Base-by-base conservation (phyloP, 2,329 filamentous ascomycete species). In the Sclerotiophoma versabilis region DNA sequence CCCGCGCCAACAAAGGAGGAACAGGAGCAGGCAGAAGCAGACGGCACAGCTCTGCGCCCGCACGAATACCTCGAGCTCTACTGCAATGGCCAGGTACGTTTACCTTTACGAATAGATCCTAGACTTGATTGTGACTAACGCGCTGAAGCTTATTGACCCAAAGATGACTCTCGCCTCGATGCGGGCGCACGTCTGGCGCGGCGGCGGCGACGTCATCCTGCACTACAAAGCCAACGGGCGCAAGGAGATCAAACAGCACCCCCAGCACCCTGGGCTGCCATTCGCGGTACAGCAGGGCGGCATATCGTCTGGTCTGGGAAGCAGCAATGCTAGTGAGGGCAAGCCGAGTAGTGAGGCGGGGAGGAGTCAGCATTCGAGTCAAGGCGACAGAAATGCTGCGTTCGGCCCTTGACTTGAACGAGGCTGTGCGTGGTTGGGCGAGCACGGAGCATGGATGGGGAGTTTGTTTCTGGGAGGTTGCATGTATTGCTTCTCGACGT, bases 51-150 rank as follows among this genome's bases (percentile, higher is more conserved):
- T 2, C 77, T 96, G 69, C 88, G 84, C 66, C 91, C 93, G 1
- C 93, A 98, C 72, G 92, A 98, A 70, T 97, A 97, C 76, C 79
- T 99, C 26, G 95, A 99, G 73, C 79, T 99, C 43, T 96, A 96
- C 74, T 98, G 95, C 76, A 93, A 97, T 71, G 90, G 93, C 49
- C 90, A 92, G 82, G 92, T 95, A 77, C 71, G 86, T 78, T 2
- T 32, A 20, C 5, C 44, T 11, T 22, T 10, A 15, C 34, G 15
- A 5, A n/a, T 26, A 30, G 14, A 32, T 2, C 19, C 2, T 6
- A n/a, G 9, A 6, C 11, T 22, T 10, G 10, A 29, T 6, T 7
- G 10, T 7, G n/a, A 10, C 49, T 60, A 47, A 56, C 36, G 15
- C 12, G 0, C 1, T 7, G 47, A 49, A 82, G 80, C 75, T 89